A percentile compares a stretch with the other conserved stretches of the same genome.
Evolutionary conservation across 208 protist species (phyloP).

Genomic region (Acanthamoeba royreba): DNA sequence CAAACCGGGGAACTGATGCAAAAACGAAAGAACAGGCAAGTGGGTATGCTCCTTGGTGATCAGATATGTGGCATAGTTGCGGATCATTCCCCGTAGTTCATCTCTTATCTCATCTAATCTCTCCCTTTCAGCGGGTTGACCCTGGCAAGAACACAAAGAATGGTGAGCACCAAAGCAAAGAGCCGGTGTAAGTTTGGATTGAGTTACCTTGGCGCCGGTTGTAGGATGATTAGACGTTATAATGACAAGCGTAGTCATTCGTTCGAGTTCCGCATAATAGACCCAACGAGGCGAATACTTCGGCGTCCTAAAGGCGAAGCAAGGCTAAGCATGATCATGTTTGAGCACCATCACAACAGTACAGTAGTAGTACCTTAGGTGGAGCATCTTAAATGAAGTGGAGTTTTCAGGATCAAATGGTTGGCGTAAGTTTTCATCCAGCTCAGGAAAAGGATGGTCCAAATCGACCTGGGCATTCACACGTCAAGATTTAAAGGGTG

Average conservation of each 20-base stretch:
- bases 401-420: neutral
- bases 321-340: no score
- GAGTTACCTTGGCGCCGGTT: neutral
- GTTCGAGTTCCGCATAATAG: constrained; percentile 16
- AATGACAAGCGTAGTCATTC: constrained; percentile 1
- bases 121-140: neutral
- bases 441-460: neutral
- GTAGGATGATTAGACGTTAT: neutral
- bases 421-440: neutral
- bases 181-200: neutral
- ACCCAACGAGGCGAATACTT: constrained; percentile 23
- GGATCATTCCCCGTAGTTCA: neutral
- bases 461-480: neutral
- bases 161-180: neutral
- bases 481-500: neutral
- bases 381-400: neutral
- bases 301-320: neutral
- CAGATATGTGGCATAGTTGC: constrained; percentile 29
- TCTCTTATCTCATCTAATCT: neutral
- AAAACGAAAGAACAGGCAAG: constrained; percentile 28
- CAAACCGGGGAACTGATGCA: constrained; percentile 56
- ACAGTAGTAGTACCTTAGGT: neutral
- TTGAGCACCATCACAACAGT: no score
- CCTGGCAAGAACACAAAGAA: neutral
- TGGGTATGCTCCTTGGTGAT: constrained; percentile 46